These are phyloP conservation scores for Senecio squalidus DNA, from an alignment of 140 eudicot genomes.

Conservation along the genomic window DNA sequence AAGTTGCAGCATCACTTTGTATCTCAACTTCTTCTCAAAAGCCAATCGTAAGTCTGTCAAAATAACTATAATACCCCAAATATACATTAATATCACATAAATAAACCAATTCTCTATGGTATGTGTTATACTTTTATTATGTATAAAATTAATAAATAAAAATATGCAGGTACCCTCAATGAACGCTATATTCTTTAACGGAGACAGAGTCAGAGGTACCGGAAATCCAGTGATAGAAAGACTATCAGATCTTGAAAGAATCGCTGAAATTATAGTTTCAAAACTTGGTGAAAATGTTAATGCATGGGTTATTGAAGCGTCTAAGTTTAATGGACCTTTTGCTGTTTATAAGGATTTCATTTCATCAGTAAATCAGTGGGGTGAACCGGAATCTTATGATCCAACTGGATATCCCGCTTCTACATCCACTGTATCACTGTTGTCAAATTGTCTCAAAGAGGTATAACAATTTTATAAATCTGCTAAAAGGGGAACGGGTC, in stretches of 20 bases:
- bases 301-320: slow-evolving; percentile 88
- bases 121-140: too few relatives aligned
- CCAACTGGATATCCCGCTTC: slow-evolving; percentile 78
- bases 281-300: slow-evolving; percentile 68
- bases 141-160: too few relatives aligned
- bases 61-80: background rate
- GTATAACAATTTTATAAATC: slow-evolving; percentile 25
- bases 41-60: slow-evolving; percentile 44
- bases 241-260: slow-evolving; percentile 59
- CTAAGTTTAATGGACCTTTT: slow-evolving; percentile 84
- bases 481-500: too few relatives aligned
- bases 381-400: slow-evolving; percentile 71
- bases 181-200: slow-evolving; percentile 80
- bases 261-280: slow-evolving; percentile 64
- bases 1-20: slow-evolving; percentile 76
- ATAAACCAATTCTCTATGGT: background rate
- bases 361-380: slow-evolving; percentile 65
- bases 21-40: slow-evolving; percentile 46
- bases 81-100: background rate
- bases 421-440: slow-evolving; percentile 46
- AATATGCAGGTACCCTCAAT: slow-evolving; percentile 67
- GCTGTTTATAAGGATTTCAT: slow-evolving; percentile 81
- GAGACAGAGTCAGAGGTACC: slow-evolving; percentile 85
- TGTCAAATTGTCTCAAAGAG: slow-evolving; percentile 67
- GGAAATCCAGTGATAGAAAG: slow-evolving; percentile 91